phyloP scores from a whole-genome alignment of 2,329 filamentous ascomycete species.

The Scedosporium apiospermum region DNA sequence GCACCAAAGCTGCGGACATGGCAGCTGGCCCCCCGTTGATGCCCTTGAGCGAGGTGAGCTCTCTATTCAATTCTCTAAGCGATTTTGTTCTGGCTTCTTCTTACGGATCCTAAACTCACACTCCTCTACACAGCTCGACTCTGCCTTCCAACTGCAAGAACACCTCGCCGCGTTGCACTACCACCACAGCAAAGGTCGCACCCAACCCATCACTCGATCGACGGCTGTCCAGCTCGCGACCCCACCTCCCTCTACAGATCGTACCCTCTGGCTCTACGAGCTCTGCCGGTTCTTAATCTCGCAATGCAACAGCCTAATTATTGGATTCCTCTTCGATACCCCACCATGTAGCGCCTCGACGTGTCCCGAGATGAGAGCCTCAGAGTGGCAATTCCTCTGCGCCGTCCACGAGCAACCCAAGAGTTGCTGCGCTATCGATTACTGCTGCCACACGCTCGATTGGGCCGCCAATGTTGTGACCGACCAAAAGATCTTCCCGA shows the following conservation, averaged over 20 bases:
- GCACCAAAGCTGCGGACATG: slow-evolving; percentile 89
- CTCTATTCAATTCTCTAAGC: background rate
- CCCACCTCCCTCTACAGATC: slow-evolving; percentile 73
- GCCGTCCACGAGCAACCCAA: slow-evolving; percentile 96
- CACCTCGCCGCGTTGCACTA: slow-evolving; percentile 90
- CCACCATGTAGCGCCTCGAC: slow-evolving; percentile 83
- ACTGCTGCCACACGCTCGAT: slow-evolving; percentile 96
- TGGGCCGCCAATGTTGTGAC: slow-evolving; percentile 95
- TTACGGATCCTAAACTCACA: background rate
- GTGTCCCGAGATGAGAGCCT: slow-evolving; percentile 96
- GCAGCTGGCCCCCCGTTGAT: slow-evolving; percentile 82
- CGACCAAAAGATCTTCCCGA: slow-evolving; percentile 90
- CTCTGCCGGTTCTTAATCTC: slow-evolving; percentile 92
- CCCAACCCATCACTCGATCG: slow-evolving; percentile 63
- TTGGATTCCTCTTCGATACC: slow-evolving; percentile 83
- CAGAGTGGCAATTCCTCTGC: slow-evolving; percentile 98
- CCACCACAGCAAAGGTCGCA: slow-evolving; percentile 60
- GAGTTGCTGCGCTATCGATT: slow-evolving; percentile 95
- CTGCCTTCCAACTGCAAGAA: slow-evolving; percentile 93
- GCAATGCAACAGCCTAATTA: slow-evolving; percentile 85
- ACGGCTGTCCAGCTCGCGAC: slow-evolving; percentile 69
- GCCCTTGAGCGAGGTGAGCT: slow-evolving; percentile 66
- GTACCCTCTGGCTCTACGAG: slow-evolving; percentile 93
- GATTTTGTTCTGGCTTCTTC: background rate
- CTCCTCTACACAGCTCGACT: slow-evolving; percentile 62